Evolutionary conservation across 1,284 basidiomycete species (phyloP), one percentile per base, ranked within the genome.

Genomic region (Apiotrichum laibachii): DNA sequence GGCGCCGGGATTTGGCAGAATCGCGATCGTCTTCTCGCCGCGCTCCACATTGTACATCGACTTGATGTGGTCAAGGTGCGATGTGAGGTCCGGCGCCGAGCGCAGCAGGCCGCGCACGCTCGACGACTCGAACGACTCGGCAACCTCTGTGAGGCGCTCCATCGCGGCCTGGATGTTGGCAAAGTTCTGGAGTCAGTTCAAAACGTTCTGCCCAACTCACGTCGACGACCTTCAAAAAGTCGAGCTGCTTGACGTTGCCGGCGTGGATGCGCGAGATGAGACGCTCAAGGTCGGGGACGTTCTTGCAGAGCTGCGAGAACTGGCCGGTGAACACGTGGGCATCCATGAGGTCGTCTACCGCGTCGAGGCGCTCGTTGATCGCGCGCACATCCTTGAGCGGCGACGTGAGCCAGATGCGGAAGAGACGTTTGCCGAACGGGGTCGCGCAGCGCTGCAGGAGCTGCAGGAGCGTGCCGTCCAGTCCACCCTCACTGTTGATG

Each of bases 241-340:
- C 91, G 64, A 83, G 85, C 61, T 93, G 85, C 73, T 85, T 88
- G 76, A 90, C 90, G 55, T 86, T 90, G 70, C 88, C 90, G 8
- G 93, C 92, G 69, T 97, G 94, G 56, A 97, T 89, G 43, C 94
- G 88, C 10, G 91, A 92, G 6, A 98, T 86, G 59, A 95, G 85
- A 33, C 94, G 89, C 74, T 98, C 94, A 5, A 98, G 83, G 75
- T 98, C 94, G 11, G 93, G 92, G 13, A 96, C 77, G 19, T 87
- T 86, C 73, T 89, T 92, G 9, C 85, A 86, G 26, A 92, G 77
- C 50, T 84, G 82, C 21, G 82, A 83, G 73, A 96, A 97, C 1
- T 85, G 83, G 4, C 81, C 81, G 67, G 89, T 86, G 71, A 93
- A 94, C 0, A 82, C 84, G 0, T 84, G 85, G 64, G 92, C 84